phyloP scores from a whole-genome alignment of 192 early-diverging fungal species.

The Spinellus fusiger region DNA sequence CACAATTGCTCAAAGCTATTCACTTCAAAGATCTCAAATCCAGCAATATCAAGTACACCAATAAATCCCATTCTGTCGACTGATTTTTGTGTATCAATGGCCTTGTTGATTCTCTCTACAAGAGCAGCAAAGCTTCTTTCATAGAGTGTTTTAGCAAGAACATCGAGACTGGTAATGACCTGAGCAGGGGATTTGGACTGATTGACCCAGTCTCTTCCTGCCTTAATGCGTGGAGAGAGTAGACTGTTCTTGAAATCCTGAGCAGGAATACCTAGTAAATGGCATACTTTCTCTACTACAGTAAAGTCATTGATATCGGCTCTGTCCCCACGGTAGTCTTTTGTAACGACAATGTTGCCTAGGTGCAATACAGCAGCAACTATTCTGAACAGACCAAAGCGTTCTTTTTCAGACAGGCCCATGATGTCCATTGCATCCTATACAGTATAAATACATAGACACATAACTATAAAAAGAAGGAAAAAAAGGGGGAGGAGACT shows the following conservation, averaged over 20 bases:
- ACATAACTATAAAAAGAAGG: background rate
- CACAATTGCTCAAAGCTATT: conserved; percentile 99
- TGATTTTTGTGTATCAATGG: conserved; percentile 53
- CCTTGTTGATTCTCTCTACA: conserved; percentile 82
- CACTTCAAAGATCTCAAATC: conserved; percentile 97
- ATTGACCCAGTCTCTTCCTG: conserved; percentile 93
- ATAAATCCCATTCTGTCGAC: conserved; percentile 81
- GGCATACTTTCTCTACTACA: conserved; percentile 84
- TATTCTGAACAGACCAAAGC: conserved; percentile 73
- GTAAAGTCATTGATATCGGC: conserved; percentile 75
- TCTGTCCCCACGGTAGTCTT: conserved; percentile 75
- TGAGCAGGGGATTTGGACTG: conserved; percentile 84
- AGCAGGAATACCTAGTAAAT: conserved; percentile 86
- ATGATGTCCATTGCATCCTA: conserved; percentile 80
- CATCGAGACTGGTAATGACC: conserved; percentile 84
- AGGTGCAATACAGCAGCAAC: conserved; percentile 87
- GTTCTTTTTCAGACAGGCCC: conserved; percentile 70
- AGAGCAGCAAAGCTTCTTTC: conserved; percentile 94
- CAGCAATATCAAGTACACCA: conserved; percentile 97
- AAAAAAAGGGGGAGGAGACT: background rate
- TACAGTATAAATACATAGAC: background rate
- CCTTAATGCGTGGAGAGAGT: conserved; percentile 87
- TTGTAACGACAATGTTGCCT: conserved; percentile 82
- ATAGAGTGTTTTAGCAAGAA: conserved; percentile 85
- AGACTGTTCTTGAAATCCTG: conserved; percentile 83